These are phyloP conservation scores for Phytophthora litchii DNA, from an alignment of 352 stramenopile species.

Conservation along the genomic window DNA sequence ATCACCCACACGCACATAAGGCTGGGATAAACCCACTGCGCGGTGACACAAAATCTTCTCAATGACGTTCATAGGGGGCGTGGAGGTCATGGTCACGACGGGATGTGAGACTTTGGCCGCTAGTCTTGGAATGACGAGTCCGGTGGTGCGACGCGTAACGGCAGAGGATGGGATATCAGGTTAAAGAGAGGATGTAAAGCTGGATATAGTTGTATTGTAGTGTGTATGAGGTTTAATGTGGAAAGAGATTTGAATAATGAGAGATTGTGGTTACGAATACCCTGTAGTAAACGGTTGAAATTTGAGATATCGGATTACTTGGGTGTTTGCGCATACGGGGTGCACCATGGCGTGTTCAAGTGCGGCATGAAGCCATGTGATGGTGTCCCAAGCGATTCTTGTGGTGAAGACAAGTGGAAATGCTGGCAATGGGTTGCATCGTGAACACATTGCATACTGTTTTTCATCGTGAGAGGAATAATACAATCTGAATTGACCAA, in stretches of 20 bases:
- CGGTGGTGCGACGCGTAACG: constrained; percentile 28
- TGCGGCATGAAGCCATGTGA: constrained; percentile 5
- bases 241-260: not conserved
- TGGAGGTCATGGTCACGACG: constrained; percentile 48
- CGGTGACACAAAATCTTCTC: constrained; percentile 82
- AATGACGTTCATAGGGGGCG: constrained; percentile 79
- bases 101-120: constrained; percentile 44
- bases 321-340: constrained; percentile 24
- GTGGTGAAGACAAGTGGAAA: not conserved
- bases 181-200: not conserved
- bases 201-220: not conserved
- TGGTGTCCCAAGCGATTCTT: constrained; percentile 3
- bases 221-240: not conserved
- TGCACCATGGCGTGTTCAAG: constrained; percentile 10
- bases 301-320: not conserved
- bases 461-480: too few relatives aligned
- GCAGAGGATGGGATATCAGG: constrained; percentile 1
- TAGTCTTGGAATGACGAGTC: constrained; percentile 39
- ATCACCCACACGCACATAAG: constrained; percentile 66
- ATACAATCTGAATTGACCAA: too few relatives aligned
- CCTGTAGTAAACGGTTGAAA: not conserved
- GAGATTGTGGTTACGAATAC: not conserved
- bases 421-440: too few relatives aligned
- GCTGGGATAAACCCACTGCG: constrained; percentile 41
- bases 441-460: too few relatives aligned